phyloP scores from a whole-genome alignment of 2,329 filamentous ascomycete species.

The Chaetothyriales sp. region DNA sequence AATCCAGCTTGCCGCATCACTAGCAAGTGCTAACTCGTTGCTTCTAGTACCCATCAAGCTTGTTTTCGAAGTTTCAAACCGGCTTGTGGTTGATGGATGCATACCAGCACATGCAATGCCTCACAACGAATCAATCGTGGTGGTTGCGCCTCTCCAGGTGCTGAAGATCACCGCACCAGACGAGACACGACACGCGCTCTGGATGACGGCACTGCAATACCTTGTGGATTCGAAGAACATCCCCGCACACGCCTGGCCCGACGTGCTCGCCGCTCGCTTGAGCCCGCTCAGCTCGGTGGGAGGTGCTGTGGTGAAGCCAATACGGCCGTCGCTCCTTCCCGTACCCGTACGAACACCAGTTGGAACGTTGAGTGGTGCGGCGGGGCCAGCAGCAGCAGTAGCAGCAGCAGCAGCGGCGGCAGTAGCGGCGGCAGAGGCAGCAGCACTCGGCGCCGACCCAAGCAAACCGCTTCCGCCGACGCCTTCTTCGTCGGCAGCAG shows the following conservation, averaged over 20 bases:
- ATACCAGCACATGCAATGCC: neutral
- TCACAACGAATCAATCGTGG: neutral
- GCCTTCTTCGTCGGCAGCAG: neutral
- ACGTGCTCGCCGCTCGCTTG: neutral
- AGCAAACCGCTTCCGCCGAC: conserved; percentile 1
- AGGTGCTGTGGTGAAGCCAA: neutral
- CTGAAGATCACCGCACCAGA: conserved; percentile 1
- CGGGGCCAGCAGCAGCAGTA: neutral
- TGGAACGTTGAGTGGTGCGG: neutral
- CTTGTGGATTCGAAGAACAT: conserved; percentile 1
- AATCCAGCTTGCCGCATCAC: neutral
- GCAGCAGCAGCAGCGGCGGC: neutral
- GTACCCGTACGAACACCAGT: neutral
- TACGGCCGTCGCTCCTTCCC: neutral
- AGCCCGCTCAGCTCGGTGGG: neutral
- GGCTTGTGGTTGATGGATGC: neutral
- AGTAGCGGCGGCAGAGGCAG: neutral
- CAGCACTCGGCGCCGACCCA: neutral
- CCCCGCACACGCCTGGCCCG: neutral
- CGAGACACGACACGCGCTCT: neutral
- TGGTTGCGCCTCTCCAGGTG: neutral
- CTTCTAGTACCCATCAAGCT: conserved; percentile 1
- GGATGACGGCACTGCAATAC: conserved; percentile 1
- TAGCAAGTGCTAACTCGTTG: neutral
- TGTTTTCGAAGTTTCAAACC: neutral